Evolutionary conservation across 805 yeast species (phyloP).

Genomic region (Candida xiaguanensis): DNA sequence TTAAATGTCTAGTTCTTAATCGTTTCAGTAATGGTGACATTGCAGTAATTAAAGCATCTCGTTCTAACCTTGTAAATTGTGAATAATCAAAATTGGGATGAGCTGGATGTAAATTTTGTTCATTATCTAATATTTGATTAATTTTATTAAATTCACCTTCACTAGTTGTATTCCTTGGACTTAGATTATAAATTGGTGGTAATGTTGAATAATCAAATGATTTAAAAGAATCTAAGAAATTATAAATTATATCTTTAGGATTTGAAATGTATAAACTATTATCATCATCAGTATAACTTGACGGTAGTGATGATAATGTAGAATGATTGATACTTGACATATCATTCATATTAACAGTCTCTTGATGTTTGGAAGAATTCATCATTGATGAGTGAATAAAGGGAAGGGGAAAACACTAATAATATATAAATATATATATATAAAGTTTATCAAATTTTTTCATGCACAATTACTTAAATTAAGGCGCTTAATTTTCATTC

Average conservation of each 20-base stretch:
- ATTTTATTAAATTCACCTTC: neutral
- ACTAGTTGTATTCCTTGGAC: neutral
- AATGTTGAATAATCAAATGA: slow-evolving; percentile 24
- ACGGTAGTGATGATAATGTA: neutral
- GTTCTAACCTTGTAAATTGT: slow-evolving; percentile 23
- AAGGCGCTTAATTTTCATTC: too few relatives aligned
- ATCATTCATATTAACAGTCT: neutral
- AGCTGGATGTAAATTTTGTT: slow-evolving; percentile 13
- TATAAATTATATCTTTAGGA: slow-evolving; percentile 2
- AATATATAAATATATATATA: too few relatives aligned
- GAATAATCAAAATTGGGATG: slow-evolving; percentile 27
- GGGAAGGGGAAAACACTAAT: too few relatives aligned
- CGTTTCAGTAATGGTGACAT: slow-evolving; percentile 47
- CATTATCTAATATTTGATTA: neutral
- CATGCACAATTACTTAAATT: too few relatives aligned
- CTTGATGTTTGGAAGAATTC: neutral
- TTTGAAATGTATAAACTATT: neutral
- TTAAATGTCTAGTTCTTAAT: slow-evolving; percentile 62
- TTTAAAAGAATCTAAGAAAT: slow-evolving; percentile 21
- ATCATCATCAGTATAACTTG: neutral
- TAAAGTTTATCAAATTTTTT: too few relatives aligned
- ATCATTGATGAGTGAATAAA: neutral
- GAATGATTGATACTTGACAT: slow-evolving; percentile 1
- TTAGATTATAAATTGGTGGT: slow-evolving; percentile 11
- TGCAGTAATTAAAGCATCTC: slow-evolving; percentile 39